These are phyloP conservation scores for Entomortierella parvispora DNA, from an alignment of 192 early-diverging fungal species.

Conservation along the genomic window DNA sequence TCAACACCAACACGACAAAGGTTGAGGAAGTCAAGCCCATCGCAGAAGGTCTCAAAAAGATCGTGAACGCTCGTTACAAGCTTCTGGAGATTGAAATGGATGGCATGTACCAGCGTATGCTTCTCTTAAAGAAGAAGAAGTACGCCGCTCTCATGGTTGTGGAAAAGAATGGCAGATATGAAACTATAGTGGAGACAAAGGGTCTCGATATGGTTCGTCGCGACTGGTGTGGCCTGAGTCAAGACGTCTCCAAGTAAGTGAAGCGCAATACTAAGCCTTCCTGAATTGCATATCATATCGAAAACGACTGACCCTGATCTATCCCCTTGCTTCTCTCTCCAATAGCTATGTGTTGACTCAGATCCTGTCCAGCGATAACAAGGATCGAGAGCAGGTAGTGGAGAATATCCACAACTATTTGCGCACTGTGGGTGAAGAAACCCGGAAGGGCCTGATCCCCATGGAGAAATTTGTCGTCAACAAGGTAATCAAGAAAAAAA, in stretches of 20 bases:
- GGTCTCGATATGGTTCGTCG: conserved; percentile 96
- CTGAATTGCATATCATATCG: too few species aligned
- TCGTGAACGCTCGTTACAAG: conserved; percentile 93
- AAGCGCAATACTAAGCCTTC: too few species aligned
- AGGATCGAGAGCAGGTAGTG: conserved; percentile 75
- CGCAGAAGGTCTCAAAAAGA: conserved; percentile 82
- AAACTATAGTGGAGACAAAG: conserved; percentile 81
- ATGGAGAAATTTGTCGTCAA: conserved; percentile 91
- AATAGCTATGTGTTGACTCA: conserved; percentile 72
- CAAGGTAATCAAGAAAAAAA: too few species aligned
- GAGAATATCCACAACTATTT: conserved; percentile 85
- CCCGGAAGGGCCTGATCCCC: conserved; percentile 73
- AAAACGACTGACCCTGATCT: too few species aligned
- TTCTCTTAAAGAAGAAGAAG: conserved; percentile 98
- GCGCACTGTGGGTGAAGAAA: conserved; percentile 71
- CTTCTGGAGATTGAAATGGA: conserved; percentile 98
- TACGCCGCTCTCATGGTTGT: conserved; percentile 88
- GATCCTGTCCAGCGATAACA: conserved; percentile 57
- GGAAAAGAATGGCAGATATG: conserved; percentile 64
- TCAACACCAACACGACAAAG: conserved; percentile 83
- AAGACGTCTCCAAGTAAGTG: conserved; percentile 84
- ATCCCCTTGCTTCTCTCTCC: too few species aligned
- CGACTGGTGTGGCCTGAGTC: conserved; percentile 96
- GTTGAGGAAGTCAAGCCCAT: conserved; percentile 80
- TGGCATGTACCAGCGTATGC: conserved; percentile 88